These are phyloP conservation scores for Penicillium verrucosum DNA, from an alignment of 2,329 filamentous ascomycete genomes.

Conservation along the genomic window DNA sequence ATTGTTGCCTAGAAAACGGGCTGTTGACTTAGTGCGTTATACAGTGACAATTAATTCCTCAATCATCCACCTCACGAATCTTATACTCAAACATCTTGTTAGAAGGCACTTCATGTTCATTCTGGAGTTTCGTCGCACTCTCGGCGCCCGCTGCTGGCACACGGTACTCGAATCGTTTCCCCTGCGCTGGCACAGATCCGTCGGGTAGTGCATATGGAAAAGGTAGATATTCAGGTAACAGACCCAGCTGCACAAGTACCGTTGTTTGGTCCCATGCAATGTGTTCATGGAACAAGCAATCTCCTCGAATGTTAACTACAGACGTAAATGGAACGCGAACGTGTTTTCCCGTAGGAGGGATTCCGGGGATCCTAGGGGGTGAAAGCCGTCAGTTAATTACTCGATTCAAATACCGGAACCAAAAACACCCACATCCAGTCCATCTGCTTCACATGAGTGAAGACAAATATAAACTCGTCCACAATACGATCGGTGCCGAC, in stretches of 20 bases:
- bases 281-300: conserved; percentile 67
- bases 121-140: conserved; percentile 50
- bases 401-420: not conserved
- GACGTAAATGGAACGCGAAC: conserved; percentile 62
- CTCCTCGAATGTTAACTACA: conserved; percentile 65
- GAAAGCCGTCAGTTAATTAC: not conserved
- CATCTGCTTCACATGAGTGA: conserved; percentile 61
- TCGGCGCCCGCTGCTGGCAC: conserved; percentile 61
- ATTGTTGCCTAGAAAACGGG: not conserved
- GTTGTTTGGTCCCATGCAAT: conserved; percentile 69
- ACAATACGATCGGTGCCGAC: conserved; percentile 69
- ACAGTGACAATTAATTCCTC: not conserved
- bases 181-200: conserved; percentile 34
- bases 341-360: conserved; percentile 55
- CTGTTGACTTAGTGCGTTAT: not conserved
- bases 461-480: conserved; percentile 65
- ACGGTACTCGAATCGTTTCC: conserved; percentile 54
- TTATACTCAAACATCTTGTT: conserved; percentile 56
- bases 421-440: conserved; percentile 62
- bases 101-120: conserved; percentile 49
- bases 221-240: conserved; percentile 63
- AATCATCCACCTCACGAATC: conserved; percentile 27
- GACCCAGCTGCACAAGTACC: conserved; percentile 58
- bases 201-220: conserved; percentile 56
- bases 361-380: conserved; percentile 51